Percentiles rank a stretch among this genome's conserved stretches.
These are phyloP conservation scores for Leersia perrieri DNA, from an alignment of 176 grass and related monocot species.

Conservation along the genomic window DNA sequence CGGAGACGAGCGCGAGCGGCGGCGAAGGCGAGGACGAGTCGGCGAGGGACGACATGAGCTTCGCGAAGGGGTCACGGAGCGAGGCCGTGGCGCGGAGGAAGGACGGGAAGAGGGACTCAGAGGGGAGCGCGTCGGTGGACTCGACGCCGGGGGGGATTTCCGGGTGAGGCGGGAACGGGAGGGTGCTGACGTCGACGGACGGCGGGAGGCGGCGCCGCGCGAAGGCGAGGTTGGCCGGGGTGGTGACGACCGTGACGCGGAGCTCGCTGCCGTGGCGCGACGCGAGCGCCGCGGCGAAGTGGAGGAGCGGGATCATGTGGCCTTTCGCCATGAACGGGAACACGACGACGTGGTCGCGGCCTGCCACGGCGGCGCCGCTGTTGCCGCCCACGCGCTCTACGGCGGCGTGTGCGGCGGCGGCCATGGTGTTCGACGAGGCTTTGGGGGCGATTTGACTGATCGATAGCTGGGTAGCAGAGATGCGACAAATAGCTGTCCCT, in stretches of 20 bases:
- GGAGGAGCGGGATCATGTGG: slow-evolving; percentile 33
- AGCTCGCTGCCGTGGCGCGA: slow-evolving; percentile 13
- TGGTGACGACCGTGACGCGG: slow-evolving; percentile 40
- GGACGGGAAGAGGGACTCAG: slow-evolving; percentile 29
- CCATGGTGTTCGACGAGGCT: not conserved
- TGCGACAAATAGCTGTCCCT: too few species aligned
- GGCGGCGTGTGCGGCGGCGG: not conserved
- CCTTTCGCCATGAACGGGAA: slow-evolving; percentile 25
- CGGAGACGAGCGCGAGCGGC: slow-evolving; percentile 18
- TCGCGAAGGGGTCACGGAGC: slow-evolving; percentile 24
- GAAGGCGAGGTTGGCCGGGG: slow-evolving; percentile 31
- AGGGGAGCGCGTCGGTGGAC: slow-evolving; percentile 43
- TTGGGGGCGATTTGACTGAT: too few species aligned
- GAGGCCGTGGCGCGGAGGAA: slow-evolving; percentile 37
- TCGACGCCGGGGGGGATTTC: slow-evolving; percentile 17
- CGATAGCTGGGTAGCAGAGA: not conserved
- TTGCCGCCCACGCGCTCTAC: not conserved
- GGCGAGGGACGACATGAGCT: not conserved
- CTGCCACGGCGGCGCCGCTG: not conserved
- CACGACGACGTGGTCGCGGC: slow-evolving; percentile 22
- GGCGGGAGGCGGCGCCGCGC: not conserved
- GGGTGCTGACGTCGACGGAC: not conserved
- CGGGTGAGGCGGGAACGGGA: slow-evolving; percentile 35
- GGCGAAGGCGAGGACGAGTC: not conserved
- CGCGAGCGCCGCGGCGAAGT: slow-evolving; percentile 29